Conservation (phyloP, 1,139 yeast species). For the Pichia sp. region DNA sequence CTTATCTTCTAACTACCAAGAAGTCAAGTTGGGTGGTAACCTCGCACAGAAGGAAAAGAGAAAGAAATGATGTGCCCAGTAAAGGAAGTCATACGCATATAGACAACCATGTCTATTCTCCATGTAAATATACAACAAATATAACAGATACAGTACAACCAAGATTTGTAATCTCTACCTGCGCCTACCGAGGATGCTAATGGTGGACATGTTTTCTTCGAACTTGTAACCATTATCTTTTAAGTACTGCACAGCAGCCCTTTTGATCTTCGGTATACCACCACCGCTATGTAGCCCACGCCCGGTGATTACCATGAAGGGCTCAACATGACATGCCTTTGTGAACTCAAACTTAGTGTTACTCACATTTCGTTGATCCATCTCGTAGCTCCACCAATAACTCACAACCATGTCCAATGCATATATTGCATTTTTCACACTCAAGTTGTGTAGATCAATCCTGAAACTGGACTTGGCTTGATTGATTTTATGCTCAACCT, state of each 20-base stretch:
- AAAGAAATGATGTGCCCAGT: conserved; percentile 20
- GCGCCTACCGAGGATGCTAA: conserved; percentile 36
- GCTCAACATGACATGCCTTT: conserved; percentile 31
- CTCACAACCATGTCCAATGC: conserved; percentile 30
- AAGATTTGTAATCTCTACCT: background rate
- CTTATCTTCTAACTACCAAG: conserved; percentile 26
- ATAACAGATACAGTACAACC: background rate
- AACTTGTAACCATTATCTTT: conserved; percentile 31
- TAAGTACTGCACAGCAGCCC: conserved; percentile 34
- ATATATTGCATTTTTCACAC: conserved; percentile 37
- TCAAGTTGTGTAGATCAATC: conserved; percentile 48
- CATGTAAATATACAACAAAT: background rate
- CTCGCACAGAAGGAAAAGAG: conserved; percentile 26
- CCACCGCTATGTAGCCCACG: conserved; percentile 55
- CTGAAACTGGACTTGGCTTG: conserved; percentile 16
- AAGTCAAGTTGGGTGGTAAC: conserved; percentile 28
- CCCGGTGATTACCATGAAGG: conserved; percentile 46
- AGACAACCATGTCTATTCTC: conserved; percentile 1
- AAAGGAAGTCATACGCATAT: too few relatives aligned
- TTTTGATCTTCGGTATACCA: conserved; percentile 41
- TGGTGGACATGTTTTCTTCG: conserved; percentile 41
- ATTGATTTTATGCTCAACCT: conserved; percentile 11
- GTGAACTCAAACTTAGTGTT: conserved; percentile 32
- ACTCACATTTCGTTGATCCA: conserved; percentile 32
- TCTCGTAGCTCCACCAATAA: conserved; percentile 53